These are phyloP conservation scores for Botrytis porri DNA, from an alignment of 2,329 filamentous ascomycete species.

Conservation along the genomic window DNA sequence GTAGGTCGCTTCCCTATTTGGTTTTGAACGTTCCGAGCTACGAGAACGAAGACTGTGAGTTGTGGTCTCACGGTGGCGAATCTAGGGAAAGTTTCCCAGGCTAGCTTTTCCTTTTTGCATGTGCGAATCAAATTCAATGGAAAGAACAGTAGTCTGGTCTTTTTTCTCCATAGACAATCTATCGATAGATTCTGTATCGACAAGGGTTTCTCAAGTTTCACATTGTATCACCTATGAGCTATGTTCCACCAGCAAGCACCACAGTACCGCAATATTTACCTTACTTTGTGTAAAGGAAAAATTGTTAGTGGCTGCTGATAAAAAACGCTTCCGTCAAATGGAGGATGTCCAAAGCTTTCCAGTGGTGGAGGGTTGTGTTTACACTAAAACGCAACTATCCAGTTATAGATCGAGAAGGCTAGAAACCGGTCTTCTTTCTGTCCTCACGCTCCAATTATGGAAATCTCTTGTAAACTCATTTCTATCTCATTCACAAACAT, in stretches of 20 bases:
- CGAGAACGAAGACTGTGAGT: not conserved
- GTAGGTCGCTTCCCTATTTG: accelerated
- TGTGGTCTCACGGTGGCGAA: not conserved
- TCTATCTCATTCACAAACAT: not conserved
- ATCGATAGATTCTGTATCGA: accelerated
- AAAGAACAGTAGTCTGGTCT: not conserved
- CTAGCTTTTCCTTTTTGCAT: not conserved
- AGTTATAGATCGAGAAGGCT: accelerated
- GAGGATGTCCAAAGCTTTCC: accelerated
- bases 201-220: not conserved
- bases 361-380: accelerated
- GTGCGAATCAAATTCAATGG: not conserved
- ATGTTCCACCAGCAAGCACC: too few relatives aligned
- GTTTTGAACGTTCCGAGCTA: accelerated
- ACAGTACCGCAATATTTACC: accelerated
- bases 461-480: accelerated
- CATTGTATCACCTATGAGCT: not conserved
- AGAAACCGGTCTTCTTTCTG: not conserved
- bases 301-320: not conserved
- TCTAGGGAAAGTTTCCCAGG: not conserved
- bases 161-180: too few relatives aligned
- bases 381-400: not conserved
- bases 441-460: too few relatives aligned
- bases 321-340: accelerated
- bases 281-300: not conserved